Evolutionary conservation across 2,329 filamentous ascomycete species (phyloP).

Genomic region (Fusarium setosum): DNA sequence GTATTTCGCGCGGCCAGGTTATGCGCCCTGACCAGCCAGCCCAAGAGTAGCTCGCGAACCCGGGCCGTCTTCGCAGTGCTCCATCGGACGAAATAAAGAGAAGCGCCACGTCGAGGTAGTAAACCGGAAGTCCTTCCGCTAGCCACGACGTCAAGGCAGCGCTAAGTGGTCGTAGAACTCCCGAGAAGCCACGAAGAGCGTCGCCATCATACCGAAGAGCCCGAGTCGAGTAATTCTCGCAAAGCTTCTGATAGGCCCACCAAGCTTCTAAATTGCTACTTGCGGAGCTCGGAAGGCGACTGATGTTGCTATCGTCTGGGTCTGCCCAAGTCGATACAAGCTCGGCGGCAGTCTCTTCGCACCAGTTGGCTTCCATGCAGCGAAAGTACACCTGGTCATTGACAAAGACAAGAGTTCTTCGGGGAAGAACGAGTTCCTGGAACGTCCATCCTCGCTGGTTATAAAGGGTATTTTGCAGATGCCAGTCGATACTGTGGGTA

Average conservation of each 20-base stretch:
- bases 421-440: conserved; percentile 6
- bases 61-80: not conserved
- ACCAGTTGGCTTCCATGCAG: conserved; percentile 21
- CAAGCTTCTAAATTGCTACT: not conserved
- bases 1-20: conserved; percentile 7
- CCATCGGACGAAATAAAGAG: not conserved
- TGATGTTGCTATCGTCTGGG: not conserved
- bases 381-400: conserved; percentile 18
- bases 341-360: conserved; percentile 16
- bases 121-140: not conserved
- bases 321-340: conserved; percentile 4
- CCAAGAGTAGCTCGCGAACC: conserved; percentile 32
- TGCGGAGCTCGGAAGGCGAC: not conserved
- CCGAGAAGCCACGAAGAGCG: conserved; percentile 12
- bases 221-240: conserved; percentile 20
- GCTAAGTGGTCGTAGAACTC: conserved; percentile 9
- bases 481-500: conserved; percentile 15
- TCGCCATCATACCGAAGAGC: conserved; percentile 12
- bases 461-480: conserved; percentile 13
- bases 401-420: conserved; percentile 7
- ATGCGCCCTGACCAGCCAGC: conserved; percentile 21
- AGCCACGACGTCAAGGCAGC: not conserved
- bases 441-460: conserved; percentile 15
- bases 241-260: conserved; percentile 7
- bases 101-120: conserved; percentile 1